Percentiles rank a stretch among this genome's conserved stretches.
Conservation (phyloP, 805 yeast genomes). For the Barnettozyma wickerhamii region DNA sequence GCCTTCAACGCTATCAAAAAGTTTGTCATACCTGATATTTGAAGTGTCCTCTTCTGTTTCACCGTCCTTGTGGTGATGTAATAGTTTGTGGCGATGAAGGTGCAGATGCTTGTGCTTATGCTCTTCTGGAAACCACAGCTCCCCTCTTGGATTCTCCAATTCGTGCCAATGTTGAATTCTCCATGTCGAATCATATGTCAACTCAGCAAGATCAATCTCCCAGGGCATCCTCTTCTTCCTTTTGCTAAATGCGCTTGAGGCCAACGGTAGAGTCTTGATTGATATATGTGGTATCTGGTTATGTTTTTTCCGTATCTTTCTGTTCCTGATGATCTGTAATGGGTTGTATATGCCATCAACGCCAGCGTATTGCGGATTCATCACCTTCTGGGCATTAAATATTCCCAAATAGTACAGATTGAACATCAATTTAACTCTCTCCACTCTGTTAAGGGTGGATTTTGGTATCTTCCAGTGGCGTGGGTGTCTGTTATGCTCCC, state of each 20-base stretch:
- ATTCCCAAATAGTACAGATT: slow-evolving; percentile 23
- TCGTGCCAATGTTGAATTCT: slow-evolving; percentile 52
- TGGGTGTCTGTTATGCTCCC: slow-evolving; percentile 10
- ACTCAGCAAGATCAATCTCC: slow-evolving; percentile 62
- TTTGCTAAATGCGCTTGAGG: slow-evolving; percentile 58
- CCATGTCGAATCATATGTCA: slow-evolving; percentile 55
- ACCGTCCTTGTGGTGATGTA: too few species aligned
- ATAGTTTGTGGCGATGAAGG: slow-evolving; percentile 9
- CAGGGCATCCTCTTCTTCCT: slow-evolving; percentile 47
- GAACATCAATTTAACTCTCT: slow-evolving; percentile 40
- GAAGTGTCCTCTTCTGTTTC: slow-evolving; percentile 6
- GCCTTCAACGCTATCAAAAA: slow-evolving; percentile 14
- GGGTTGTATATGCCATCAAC: slow-evolving; percentile 78
- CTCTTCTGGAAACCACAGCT: slow-evolving; percentile 45
- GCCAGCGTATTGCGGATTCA: slow-evolving; percentile 28
- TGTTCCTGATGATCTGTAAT: slow-evolving; percentile 72
- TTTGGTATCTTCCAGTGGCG: slow-evolving; percentile 27
- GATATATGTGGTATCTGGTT: slow-evolving; percentile 43
- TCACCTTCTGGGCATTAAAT: slow-evolving; percentile 18
- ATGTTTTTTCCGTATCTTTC: slow-evolving; percentile 51
- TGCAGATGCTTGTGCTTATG: slow-evolving; percentile 2
- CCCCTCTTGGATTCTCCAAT: slow-evolving; percentile 39
- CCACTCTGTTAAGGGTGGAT: slow-evolving; percentile 42
- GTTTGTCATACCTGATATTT: slow-evolving; percentile 16
- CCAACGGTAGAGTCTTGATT: slow-evolving; percentile 50